These are phyloP conservation scores for Prunus davidiana DNA, from an alignment of 306 rosid genomes.

Conservation along the genomic window DNA sequence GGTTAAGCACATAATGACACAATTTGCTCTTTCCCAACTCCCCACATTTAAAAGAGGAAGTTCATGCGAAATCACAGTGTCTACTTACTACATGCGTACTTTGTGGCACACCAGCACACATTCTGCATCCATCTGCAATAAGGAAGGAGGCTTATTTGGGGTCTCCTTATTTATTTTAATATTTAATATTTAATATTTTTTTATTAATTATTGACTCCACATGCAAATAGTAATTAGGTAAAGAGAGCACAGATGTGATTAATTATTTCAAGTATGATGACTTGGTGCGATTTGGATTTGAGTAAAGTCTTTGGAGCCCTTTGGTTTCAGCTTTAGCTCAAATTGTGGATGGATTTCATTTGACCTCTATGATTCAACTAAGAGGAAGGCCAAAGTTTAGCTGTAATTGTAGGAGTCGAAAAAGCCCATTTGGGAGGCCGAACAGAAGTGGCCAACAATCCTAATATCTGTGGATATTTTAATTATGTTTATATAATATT, in stretches of 20 bases:
- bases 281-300: constrained; percentile 10
- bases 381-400: no score
- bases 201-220: constrained; percentile 6
- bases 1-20: constrained; percentile 15
- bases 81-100: constrained; percentile 49
- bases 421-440: no score
- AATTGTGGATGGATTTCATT: neutral
- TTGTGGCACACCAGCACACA: constrained; percentile 38
- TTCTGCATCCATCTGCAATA: neutral
- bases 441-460: neutral
- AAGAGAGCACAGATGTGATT: neutral
- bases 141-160: no score
- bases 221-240: neutral
- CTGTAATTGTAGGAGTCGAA: no score
- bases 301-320: constrained; percentile 15
- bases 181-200: neutral
- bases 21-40: constrained; percentile 30
- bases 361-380: no score
- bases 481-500: no score
- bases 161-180: no score
- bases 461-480: no score
- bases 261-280: neutral
- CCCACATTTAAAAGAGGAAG: constrained; percentile 40
- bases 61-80: constrained; percentile 59
- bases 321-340: neutral